Base-by-base conservation (phyloP, 2,329 filamentous ascomycete species). In the Aspergillus uvarum region DNA sequence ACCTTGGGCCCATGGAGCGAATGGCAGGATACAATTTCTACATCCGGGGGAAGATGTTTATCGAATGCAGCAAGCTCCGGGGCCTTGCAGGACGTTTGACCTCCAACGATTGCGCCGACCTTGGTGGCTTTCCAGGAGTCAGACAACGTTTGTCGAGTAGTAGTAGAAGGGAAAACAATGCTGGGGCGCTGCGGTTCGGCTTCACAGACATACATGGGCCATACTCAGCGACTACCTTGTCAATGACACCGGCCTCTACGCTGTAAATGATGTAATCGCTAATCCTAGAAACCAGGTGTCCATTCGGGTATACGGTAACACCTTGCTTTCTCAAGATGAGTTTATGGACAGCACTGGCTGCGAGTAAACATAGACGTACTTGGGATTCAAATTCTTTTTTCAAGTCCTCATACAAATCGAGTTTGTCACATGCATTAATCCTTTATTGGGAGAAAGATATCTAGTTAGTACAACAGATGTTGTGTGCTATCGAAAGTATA, bases 221-320 rank as follows among this genome's bases (percentile, higher is more conserved):
- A 77, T 92, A 99, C 70, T 89, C 83, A 64, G 89, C 89, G 71
- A 97, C 95, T 69, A 97, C 91, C 67, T 84, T 85, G 74, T 92
- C 90, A 76, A 99, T 96, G 66, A 89, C 86, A 70, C 92, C 92
- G 63, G 95, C 95, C 79, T 98, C 94, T 77, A 99, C 95, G 78
- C 90, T 96, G 84, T 99, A 99, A 75, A 99, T 92, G 80, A 97
- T 96, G 78, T 93, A 98, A 83, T 98, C 94, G 88, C 93, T 97
- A 77, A 89, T 88, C 79, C 95, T 88, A 69, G 95, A 97, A 70
- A 99, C 95, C 76, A 94, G 85, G 80, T 98, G 93, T 70, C 96
- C 96, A 85, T 96, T 96, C 76, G 87, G 88, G 75, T 94, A 87
- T 71, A 99, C 95, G 77, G 90, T 88, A 82, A 99, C 81, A 81